Evolutionary conservation across 192 early-diverging fungal species (phyloP).

Genomic region (Phlyctochytrium bullatum): DNA sequence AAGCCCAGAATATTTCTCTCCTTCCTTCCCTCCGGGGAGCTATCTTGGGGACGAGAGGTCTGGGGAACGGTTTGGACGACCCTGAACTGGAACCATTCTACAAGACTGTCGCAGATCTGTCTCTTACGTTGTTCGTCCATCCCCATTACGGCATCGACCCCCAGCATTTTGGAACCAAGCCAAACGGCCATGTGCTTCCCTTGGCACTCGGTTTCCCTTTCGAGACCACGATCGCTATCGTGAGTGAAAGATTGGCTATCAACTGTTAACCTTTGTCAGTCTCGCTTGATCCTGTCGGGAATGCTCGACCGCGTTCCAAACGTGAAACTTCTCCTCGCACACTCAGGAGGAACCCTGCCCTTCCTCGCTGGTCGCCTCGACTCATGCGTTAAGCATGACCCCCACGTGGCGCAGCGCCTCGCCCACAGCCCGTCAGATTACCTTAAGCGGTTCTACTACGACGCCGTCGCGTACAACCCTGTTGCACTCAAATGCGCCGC

Average conservation of each 20-base stretch:
- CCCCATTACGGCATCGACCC: conserved; percentile 33
- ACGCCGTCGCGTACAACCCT: conserved; percentile 13
- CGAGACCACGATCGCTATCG: conserved; percentile 30
- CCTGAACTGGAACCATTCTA: conserved; percentile 38
- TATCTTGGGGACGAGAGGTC: conserved; percentile 35
- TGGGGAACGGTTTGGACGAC: conserved; percentile 39
- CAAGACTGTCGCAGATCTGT: conserved; percentile 17
- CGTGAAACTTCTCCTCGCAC: conserved; percentile 32
- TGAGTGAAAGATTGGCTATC: too few relatives aligned
- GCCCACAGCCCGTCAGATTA: conserved; percentile 8
- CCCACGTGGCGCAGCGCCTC: conserved; percentile 17
- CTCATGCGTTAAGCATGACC: conserved; percentile 32
- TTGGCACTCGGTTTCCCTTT: conserved; percentile 37
- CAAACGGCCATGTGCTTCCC: conserved; percentile 32
- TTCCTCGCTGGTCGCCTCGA: conserved; percentile 40
- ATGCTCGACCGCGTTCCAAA: conserved; percentile 40
- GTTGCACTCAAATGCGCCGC: conserved; percentile 8
- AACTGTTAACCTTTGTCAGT: too few relatives aligned
- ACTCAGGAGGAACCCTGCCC: conserved; percentile 38
- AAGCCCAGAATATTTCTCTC: conserved; percentile 24
- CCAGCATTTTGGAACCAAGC: conserved; percentile 2
- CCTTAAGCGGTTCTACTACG: conserved; percentile 23
- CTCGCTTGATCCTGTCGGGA: conserved; percentile 36
- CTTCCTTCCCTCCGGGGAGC: conserved; percentile 25
- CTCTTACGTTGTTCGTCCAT: conserved; percentile 31